Percentiles rank a stretch among this genome's conserved stretches.
Conservation (phyloP, 2,329 filamentous ascomycete species). For the Rhynchosporium secalis region DNA sequence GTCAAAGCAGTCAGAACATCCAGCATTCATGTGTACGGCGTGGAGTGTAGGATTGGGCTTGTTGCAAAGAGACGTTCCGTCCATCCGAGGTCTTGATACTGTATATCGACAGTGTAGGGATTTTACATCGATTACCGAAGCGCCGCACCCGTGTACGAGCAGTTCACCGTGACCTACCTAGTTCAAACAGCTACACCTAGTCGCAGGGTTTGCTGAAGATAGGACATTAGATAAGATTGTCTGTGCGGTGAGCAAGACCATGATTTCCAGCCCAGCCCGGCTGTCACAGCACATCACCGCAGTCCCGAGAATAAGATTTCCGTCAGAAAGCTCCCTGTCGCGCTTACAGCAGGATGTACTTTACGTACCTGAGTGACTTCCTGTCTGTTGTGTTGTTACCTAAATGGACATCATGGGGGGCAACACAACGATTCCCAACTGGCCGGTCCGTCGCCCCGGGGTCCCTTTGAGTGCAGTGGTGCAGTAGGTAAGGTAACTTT, state of each 20-base stretch:
- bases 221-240: conserved; percentile 9
- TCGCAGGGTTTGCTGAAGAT: conserved; percentile 10
- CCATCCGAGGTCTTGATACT: too few species aligned
- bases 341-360: neutral
- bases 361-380: too few species aligned
- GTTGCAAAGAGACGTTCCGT: too few species aligned
- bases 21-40: too few species aligned
- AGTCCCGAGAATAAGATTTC: conserved; percentile 6
- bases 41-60: too few species aligned
- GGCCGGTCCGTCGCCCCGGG: conserved; percentile 17
- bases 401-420: neutral
- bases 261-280: conserved; percentile 15
- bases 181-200: conserved; percentile 14
- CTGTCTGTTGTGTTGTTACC: neutral
- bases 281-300: conserved; percentile 4
- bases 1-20: too few species aligned
- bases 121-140: conserved; percentile 4
- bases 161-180: neutral
- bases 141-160: neutral
- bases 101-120: too few species aligned
- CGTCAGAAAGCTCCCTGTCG: conserved; percentile 8
- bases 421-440: conserved; percentile 5
- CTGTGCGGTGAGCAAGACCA: conserved; percentile 15
- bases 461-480: neutral
- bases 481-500: neutral